Evolutionary conservation across 2,329 filamentous ascomycete genomes (phyloP).

Genomic region (Claviceps sp.): DNA sequence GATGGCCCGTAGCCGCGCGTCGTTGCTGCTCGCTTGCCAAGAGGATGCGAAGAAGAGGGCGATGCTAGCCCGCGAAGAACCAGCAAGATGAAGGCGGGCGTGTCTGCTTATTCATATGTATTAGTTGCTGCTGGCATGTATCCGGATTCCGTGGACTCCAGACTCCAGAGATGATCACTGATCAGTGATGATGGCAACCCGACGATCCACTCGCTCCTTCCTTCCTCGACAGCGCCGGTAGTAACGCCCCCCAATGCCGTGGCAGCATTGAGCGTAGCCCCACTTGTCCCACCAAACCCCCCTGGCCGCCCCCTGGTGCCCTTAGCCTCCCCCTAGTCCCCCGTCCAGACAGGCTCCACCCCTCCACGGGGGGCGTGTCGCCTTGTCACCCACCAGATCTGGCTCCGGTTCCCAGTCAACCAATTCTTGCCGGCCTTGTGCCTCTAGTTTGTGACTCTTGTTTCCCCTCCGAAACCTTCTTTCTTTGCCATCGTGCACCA

Average conservation of each 20-base stretch:
- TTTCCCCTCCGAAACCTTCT: not conserved
- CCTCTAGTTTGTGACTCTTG: not conserved
- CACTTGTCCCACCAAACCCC: not conserved
- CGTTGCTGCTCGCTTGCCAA: too few species aligned
- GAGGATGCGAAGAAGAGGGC: not conserved
- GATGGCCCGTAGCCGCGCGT: too few species aligned
- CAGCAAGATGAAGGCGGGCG: too few species aligned
- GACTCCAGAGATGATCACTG: too few species aligned
- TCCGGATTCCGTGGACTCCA: too few species aligned
- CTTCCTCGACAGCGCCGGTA: too few species aligned
- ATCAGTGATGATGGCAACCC: too few species aligned
- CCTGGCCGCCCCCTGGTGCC: not conserved
- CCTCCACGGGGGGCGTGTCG: not conserved
- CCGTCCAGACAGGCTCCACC: not conserved
- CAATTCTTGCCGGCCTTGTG: not conserved
- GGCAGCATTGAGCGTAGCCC: not conserved
- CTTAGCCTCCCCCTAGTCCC: not conserved
- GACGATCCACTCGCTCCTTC: too few species aligned
- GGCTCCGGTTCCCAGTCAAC: slow-evolving; percentile 1
- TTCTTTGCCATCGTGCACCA: not conserved
- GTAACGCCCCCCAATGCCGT: not conserved
- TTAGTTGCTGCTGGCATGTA: too few species aligned
- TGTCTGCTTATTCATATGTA: too few species aligned
- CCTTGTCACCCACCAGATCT: slow-evolving; percentile 3
- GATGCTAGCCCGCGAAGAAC: not conserved